Evolutionary conservation across 306 rosid genomes (phyloP).

Genomic region (Aeschynomene evenia): DNA sequence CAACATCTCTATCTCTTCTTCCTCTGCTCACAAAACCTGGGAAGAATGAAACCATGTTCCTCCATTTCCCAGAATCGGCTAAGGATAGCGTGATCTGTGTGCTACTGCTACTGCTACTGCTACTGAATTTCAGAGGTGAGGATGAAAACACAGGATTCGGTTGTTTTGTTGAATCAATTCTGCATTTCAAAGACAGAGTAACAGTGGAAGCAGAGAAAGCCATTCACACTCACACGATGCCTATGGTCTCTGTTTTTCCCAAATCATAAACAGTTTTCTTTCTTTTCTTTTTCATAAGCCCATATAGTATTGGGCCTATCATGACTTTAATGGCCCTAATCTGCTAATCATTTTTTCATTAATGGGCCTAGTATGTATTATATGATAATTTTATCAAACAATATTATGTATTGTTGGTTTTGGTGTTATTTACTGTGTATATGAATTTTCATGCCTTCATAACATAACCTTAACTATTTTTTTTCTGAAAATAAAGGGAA

Average conservation of each 20-base stretch:
- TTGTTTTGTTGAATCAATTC: neutral
- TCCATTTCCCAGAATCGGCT: constrained; percentile 37
- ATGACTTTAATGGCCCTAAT: no score
- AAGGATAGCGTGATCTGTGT: neutral
- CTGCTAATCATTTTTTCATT: no score
- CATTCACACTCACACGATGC: no score
- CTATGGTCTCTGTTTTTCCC: no score
- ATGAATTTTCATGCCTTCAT: neutral
- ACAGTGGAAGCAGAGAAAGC: constrained; percentile 18
- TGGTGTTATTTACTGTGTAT: no score
- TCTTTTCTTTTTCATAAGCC: no score
- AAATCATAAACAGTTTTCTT: no score
- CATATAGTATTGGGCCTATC: no score
- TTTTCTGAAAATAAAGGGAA: neutral
- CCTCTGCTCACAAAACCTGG: constrained; percentile 28
- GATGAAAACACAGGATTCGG: constrained; percentile 18
- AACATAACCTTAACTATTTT: neutral
- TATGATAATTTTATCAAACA: no score
- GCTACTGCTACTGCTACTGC: neutral
- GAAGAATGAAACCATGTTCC: constrained; percentile 39
- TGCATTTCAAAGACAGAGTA: constrained; percentile 20
- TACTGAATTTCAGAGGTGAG: constrained; percentile 17
- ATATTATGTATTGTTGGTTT: no score
- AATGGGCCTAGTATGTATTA: no score
- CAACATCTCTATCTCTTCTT: constrained; percentile 38